Base-by-base conservation (phyloP, 495 filamentous ascomycete genomes). In the Neurospora sp. region DNA sequence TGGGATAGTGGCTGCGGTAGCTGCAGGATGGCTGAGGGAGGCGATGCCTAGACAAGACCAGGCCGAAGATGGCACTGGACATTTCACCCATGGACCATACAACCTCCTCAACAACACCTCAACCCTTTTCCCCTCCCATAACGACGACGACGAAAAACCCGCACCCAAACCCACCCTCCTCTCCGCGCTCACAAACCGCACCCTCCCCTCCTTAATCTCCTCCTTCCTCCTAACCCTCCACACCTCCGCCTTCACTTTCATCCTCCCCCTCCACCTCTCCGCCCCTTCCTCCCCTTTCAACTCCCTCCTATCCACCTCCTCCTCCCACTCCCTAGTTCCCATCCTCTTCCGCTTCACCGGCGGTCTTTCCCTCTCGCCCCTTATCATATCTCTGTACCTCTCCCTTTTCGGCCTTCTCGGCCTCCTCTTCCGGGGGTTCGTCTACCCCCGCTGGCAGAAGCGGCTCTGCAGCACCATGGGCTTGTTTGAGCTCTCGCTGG, bases 161-260 rank as follows among this genome's bases (percentile, higher is more conserved):
- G 0, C 22, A 9, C 1, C 65, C 6, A 69, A 68, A 4, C 14
- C 42, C 0, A 1, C 70, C 14, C 39, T 74, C 2, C 82, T 84
- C 20, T 81, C 82, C 22, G 90, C 92, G 40, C 91, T 88, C 82
- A 90, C 90, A 0, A 82, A 81, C 18, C 89, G 90, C 61, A 85
- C 93, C 8, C 73, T 90, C 27, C 79, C 86, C 8, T 91, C 90
- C 0, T 80, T 94, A 1, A 75, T 92, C 41, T 84, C 86, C 4
- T 90, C 93, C 41, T 88, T 86, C 45, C 83, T 93, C 9, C 83
- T 94, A 18, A 87, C 89, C n/a, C 84, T 92, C 74, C 92, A 95
- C 78, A 89, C 90, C 41, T 87, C 89, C 42, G 89, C 92, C 8
- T 95, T 92, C 84, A 91, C 90, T 80, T 86, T 90, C 68, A 85